Conservation (phyloP, 768 basidiomycete species). For the Rhodotorula paludigena region DNA sequence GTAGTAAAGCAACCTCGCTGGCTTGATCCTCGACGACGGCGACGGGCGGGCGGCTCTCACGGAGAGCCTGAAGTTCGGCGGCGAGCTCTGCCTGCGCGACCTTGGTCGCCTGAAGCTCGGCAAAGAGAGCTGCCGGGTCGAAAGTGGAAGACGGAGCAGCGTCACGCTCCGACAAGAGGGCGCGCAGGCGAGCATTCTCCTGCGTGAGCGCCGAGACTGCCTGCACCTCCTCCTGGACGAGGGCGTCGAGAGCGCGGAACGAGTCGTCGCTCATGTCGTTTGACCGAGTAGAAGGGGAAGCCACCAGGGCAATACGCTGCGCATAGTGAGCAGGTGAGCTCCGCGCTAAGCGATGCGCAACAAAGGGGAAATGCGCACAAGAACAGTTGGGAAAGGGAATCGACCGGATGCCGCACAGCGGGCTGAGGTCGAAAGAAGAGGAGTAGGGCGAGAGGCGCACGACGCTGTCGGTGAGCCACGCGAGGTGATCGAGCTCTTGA, state of each 20-base stretch:
- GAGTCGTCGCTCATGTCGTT: conserved; percentile 25
- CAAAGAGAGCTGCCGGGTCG: conserved; percentile 12
- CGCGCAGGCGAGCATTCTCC: conserved; percentile 34
- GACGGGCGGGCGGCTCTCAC: background rate
- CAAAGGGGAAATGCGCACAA: too few relatives aligned
- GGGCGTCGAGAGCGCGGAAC: conserved; percentile 29
- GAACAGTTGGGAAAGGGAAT: background rate
- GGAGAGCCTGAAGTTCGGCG: conserved; percentile 3
- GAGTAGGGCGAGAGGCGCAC: too few relatives aligned
- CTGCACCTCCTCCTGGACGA: conserved; percentile 19
- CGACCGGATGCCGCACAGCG: too few relatives aligned
- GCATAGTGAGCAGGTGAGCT: too few relatives aligned
- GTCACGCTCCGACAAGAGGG: conserved; percentile 17
- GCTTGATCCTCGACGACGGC: conserved; percentile 18
- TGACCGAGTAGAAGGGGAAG: background rate
- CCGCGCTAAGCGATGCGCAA: too few relatives aligned
- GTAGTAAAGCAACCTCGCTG: conserved; percentile 18
- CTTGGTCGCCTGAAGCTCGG: conserved; percentile 26
- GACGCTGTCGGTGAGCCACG: too few relatives aligned
- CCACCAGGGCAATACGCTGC: too few relatives aligned
- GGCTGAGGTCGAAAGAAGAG: too few relatives aligned
- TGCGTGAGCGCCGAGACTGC: conserved; percentile 18
- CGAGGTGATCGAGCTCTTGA: too few relatives aligned
- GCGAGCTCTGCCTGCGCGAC: conserved; percentile 12
- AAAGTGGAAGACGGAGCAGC: background rate